These are phyloP conservation scores for Eremochloa ophiuroides DNA, from an alignment of 176 grass and related monocot species.

Conservation along the genomic window DNA sequence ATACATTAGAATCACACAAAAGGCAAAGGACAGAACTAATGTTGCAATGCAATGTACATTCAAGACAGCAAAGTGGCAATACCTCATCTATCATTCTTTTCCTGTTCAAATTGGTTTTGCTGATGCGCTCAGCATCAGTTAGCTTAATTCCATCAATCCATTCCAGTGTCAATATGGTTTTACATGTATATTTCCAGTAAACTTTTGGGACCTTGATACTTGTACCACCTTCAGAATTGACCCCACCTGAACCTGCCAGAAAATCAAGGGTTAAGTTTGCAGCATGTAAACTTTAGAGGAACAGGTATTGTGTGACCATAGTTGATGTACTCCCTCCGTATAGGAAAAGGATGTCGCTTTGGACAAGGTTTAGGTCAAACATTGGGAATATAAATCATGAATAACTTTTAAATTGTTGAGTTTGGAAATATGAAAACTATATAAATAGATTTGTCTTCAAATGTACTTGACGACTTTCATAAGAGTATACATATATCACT, in stretches of 20 bases:
- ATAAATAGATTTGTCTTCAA: too few species aligned
- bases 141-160: slow-evolving; percentile 97
- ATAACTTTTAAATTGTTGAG: too few species aligned
- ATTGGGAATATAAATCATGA: too few species aligned
- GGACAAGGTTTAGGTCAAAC: too few species aligned
- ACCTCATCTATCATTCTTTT: slow-evolving; percentile 91
- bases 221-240: slow-evolving; percentile 33
- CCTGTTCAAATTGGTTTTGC: slow-evolving; percentile 65
- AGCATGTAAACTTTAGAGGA: not conserved
- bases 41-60: not conserved
- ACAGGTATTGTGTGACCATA: not conserved
- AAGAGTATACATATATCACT: too few species aligned
- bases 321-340: too few species aligned
- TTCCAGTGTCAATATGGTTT: slow-evolving; percentile 84
- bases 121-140: slow-evolving; percentile 70
- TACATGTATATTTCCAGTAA: slow-evolving; percentile 80
- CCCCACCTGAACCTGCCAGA: slow-evolving; percentile 32
- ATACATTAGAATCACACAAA: not conserved
- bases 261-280: not conserved
- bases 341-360: too few species aligned
- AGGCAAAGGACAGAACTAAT: not conserved
- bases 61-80: not conserved
- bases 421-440: too few species aligned
- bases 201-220: slow-evolving; percentile 84
- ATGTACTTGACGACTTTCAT: too few species aligned